phyloP scores from a whole-genome alignment of 768 basidiomycete species.

The Coprinopsis marcescibilis region DNA sequence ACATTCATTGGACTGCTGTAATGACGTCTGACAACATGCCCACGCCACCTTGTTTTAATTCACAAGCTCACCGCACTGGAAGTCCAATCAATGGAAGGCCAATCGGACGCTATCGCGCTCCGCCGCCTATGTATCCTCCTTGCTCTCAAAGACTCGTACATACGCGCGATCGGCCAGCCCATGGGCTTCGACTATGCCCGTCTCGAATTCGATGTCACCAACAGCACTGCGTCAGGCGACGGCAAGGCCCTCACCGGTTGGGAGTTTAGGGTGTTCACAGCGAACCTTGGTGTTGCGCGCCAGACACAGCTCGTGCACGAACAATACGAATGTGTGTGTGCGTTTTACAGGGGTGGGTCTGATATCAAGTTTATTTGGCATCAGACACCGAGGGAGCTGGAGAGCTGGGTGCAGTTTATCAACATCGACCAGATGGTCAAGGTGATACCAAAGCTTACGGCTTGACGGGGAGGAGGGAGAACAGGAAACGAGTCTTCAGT shows the following conservation, averaged over 20 bases:
- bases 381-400: slow-evolving; percentile 57
- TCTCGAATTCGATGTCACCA: slow-evolving; percentile 73
- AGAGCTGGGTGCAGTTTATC: slow-evolving; percentile 81
- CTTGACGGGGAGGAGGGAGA: slow-evolving; percentile 24
- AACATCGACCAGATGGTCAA: slow-evolving; percentile 78
- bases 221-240: slow-evolving; percentile 58
- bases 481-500: background rate
- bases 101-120: slow-evolving; percentile 59
- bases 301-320: slow-evolving; percentile 53
- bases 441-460: slow-evolving; percentile 68
- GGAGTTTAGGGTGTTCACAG: slow-evolving; percentile 81
- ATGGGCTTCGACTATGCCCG: slow-evolving; percentile 79
- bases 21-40: slow-evolving; percentile 2
- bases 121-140: slow-evolving; percentile 74
- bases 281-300: slow-evolving; percentile 64
- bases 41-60: slow-evolving; percentile 1
- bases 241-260: slow-evolving; percentile 67
- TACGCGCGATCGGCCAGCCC: slow-evolving; percentile 79
- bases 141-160: slow-evolving; percentile 75
- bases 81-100: slow-evolving; percentile 47
- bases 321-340: slow-evolving; percentile 70
- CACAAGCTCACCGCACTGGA: slow-evolving; percentile 18
- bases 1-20: background rate
- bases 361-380: slow-evolving; percentile 72
- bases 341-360: slow-evolving; percentile 63